Conservation (phyloP, 306 rosid species). For the Sicyos baderoa region DNA sequence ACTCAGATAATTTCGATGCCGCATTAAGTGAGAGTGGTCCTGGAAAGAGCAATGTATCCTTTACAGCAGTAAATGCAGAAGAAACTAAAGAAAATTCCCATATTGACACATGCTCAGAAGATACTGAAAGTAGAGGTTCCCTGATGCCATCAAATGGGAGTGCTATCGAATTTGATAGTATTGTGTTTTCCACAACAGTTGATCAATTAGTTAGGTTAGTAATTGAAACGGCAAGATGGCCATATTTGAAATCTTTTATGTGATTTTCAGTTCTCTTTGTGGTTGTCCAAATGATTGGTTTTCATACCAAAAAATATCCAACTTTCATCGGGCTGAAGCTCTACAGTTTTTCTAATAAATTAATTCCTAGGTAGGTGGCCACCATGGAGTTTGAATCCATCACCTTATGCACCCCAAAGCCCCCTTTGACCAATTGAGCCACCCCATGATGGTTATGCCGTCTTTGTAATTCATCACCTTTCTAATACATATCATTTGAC, state of each 20-base stretch:
- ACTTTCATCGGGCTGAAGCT: neutral
- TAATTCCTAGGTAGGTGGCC: too few species aligned
- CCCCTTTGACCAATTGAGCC: too few species aligned
- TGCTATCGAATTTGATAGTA: constrained; percentile 30
- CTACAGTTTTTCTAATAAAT: constrained; percentile 1
- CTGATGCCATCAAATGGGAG: constrained; percentile 24
- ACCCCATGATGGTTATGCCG: neutral
- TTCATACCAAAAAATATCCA: neutral
- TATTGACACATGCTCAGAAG: constrained; percentile 24
- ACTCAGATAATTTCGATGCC: constrained; percentile 33
- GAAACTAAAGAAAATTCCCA: constrained; percentile 20
- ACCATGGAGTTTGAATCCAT: too few species aligned
- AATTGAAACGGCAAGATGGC: constrained; percentile 5
- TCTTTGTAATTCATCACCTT: neutral
- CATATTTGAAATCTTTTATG: neutral
- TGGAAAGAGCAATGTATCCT: constrained; percentile 28
- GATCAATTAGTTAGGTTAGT: constrained; percentile 41
- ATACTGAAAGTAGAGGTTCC: constrained; percentile 26
- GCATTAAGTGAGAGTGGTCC: constrained; percentile 27
- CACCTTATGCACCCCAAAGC: too few species aligned
- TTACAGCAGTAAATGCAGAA: constrained; percentile 27
- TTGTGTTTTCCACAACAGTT: constrained; percentile 25
- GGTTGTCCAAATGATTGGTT: constrained; percentile 13
- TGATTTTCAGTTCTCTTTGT: neutral
- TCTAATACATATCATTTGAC: constrained; percentile 16